Base-by-base conservation (phyloP, 2,329 filamentous ascomycete species). In the Cladophialophora psammophila region DNA sequence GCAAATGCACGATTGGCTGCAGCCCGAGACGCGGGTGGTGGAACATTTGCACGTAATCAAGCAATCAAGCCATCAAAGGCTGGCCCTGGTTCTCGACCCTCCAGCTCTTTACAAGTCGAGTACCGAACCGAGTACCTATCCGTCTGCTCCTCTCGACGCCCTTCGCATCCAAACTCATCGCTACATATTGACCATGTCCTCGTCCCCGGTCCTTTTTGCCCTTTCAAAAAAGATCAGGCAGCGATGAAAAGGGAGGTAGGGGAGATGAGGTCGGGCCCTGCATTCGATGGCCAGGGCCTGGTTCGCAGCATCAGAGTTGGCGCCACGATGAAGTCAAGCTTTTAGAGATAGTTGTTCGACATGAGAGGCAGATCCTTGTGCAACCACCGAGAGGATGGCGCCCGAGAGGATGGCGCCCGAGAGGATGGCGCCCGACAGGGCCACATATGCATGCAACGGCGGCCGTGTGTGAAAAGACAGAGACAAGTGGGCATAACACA, bases 351-450 rank as follows among this genome's bases (percentile, higher is more conserved):
- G 45, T 26, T 50, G 45, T 50, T 18, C 45, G 45, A 15, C 8
- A 18, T 50, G 45, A 12, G 45, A 13, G 8, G 1, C 20, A 50
- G 45, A 50, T 50, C 45, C 45, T 13, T 26, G 45, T 50, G 45
- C 20, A 31, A 50, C 45, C 45, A 50, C n/a, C n/a, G 12, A 48
- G 1, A 20, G 45, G 20, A 26, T 50, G 45, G 20, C 45, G 18
- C 45, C 45, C 18, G 45, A 50, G 18, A 50, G 45, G 20, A 50
- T 50, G 45, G 18, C 45, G 45, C 45, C 45, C 18, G 45, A 50
- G 18, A 50, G 45, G 20, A 50, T 50, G 45, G 18, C 45, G 45
- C 45, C 45, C 18, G 45, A 50, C 45, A 50, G 45, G 20, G 26
- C 45, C 18, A 50, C 20, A 12, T 50, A 12, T 50, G 45, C 45